Base-by-base conservation (phyloP, 768 basidiomycete genomes). In the Russula virescens region DNA sequence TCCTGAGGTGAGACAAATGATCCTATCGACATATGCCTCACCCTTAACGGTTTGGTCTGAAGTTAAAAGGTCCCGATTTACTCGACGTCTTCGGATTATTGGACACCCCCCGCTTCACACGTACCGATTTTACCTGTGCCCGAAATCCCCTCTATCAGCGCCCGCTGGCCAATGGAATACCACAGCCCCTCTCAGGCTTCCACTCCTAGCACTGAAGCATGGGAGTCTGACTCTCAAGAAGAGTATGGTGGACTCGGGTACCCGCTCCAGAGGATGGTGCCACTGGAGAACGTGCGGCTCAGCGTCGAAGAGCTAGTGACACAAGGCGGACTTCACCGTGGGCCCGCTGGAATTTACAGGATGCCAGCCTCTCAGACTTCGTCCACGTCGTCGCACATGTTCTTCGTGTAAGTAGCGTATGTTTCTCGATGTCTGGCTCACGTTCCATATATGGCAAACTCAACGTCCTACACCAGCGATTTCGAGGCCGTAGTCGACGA, bases 401-500 rank as follows among this genome's bases (percentile, higher is more conserved):
- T 57, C 43, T 67, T 31, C 35, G 40, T 67, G 66, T 67, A 38
- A 38, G 63, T n/a, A 42, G 6, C 5, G 31, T 31, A 31, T 5
- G 16, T 19, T 13, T 21, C 0, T 35, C 19, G 3, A 31, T 19
- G 19, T 25, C 40, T 8, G 26, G 14, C 21, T 50, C 21, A 28
- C 18, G 14, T n/a, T 25, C 34, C 19, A 7, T 13, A 23, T 31
- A 18, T 11, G 13, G 9, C 35, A 7, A 10, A 10, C 40, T n/a
- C 9, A 49, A n/a, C 42, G 3, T 42, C 40, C 14, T 35, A 35
- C 35, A 31, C 11, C 8, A 66, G 66, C 3, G 59, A 64, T 25
- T 67, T 64, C 10, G 66, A 67, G 56, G 52, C 63, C 1, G 47
- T 67, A 2, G 66, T 65, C 51, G 66, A 67, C 47, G 66, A 67